phyloP scores from a whole-genome alignment of 1,284 basidiomycete genomes.

The Apiotrichum akiyoshidainum region DNA sequence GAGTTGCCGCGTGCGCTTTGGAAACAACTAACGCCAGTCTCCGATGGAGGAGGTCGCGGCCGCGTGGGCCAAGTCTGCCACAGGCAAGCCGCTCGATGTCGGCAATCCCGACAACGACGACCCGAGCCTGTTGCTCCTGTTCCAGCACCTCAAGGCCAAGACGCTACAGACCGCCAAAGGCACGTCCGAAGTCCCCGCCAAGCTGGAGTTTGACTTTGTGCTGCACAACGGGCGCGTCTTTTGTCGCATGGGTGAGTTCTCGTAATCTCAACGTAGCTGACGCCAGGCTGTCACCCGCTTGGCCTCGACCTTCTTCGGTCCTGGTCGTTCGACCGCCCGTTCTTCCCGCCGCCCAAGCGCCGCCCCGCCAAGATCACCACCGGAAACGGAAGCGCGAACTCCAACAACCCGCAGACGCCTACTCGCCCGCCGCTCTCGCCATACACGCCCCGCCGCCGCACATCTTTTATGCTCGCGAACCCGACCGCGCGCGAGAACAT shows the following conservation, averaged over 20 bases:
- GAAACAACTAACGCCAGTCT: constrained; percentile 22
- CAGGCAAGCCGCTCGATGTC: constrained; percentile 54
- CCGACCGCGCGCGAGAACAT: constrained; percentile 64
- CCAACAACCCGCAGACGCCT: not conserved
- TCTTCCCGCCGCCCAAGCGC: constrained; percentile 33
- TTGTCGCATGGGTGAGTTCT: constrained; percentile 75
- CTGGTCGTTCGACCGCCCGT: constrained; percentile 83
- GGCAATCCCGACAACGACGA: constrained; percentile 88
- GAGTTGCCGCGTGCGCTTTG: constrained; percentile 5
- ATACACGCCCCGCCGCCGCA: constrained; percentile 32
- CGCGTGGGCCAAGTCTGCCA: constrained; percentile 19
- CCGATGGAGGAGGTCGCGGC: constrained; percentile 40
- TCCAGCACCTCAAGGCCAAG: constrained; percentile 82
- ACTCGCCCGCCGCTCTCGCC: constrained; percentile 13
- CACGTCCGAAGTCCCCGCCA: constrained; percentile 79
- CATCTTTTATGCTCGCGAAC: constrained; percentile 59
- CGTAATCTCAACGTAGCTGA: not conserved
- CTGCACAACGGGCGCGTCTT: constrained; percentile 87
- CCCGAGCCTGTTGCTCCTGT: constrained; percentile 80
- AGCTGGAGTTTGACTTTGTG: constrained; percentile 87
- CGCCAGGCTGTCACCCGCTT: constrained; percentile 80
- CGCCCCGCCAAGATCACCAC: constrained; percentile 6
- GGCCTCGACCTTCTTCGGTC: constrained; percentile 79
- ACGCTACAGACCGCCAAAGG: constrained; percentile 88
- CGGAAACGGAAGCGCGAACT: not conserved